Conservation (phyloP, 2,329 filamentous ascomycete genomes). For the Hymenoscyphus repandus region DNA sequence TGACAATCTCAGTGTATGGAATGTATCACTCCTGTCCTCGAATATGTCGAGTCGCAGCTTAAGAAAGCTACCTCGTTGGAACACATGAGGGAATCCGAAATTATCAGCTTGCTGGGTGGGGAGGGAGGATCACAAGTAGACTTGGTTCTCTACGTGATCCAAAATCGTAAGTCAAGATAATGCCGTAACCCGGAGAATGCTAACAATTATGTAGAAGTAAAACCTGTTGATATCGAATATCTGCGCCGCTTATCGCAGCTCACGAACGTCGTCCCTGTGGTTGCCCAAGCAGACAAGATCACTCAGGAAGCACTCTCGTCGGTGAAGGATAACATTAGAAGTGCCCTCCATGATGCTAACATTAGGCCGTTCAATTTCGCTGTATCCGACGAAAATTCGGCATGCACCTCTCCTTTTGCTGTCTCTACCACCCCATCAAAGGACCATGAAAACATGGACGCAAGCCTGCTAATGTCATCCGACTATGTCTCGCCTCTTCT, state of each 20-base stretch:
- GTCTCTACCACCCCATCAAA: constrained; percentile 69
- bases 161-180: constrained; percentile 50
- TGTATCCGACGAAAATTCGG: constrained; percentile 21
- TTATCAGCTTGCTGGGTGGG: constrained; percentile 72
- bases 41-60: constrained; percentile 70
- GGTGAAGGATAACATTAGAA: constrained; percentile 55
- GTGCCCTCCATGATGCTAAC: constrained; percentile 50
- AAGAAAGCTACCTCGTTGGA: constrained; percentile 56
- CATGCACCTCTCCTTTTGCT: constrained; percentile 55
- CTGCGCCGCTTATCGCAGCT: constrained; percentile 64
- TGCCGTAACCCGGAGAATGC: neutral
- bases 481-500: constrained; percentile 81
- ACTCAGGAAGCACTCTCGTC: constrained; percentile 49
- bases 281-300: constrained; percentile 72
- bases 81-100: constrained; percentile 64
- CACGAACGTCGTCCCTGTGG: constrained; percentile 80
- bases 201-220: constrained; percentile 41
- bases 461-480: constrained; percentile 86
- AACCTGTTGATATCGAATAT: constrained; percentile 63
- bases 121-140: constrained; percentile 82
- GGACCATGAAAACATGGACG: constrained; percentile 83
- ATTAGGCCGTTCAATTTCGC: constrained; percentile 64
- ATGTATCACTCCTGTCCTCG: constrained; percentile 53
- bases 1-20: constrained; percentile 43
- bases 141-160: constrained; percentile 75